Evolutionary conservation across 306 rosid genomes (phyloP), one percentile per base, ranked within the genome.

Genomic region (Prunus mongolica): DNA sequence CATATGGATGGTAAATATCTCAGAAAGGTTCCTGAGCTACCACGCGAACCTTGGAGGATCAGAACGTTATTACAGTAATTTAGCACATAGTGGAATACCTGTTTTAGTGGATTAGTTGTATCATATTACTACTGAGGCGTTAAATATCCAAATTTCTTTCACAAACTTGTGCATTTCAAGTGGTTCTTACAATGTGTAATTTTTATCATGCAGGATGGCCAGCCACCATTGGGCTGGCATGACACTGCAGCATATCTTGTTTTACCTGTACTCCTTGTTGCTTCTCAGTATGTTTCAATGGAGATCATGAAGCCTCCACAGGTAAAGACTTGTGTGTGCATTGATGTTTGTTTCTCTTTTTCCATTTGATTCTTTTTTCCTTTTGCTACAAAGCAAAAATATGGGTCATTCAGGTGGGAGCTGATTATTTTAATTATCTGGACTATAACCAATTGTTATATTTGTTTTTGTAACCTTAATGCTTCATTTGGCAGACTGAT

Each of bases 291-390:
- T 25, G 85, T 96, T 69, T 96, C 99, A 15, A 96, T 92, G 99
- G 99, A 96, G 87, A 73, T 96, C 73, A 96, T 96, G 99, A 92
- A 96, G 88, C 99, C 98, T 41, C 98, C 97, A 63, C 90, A 96
- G 97, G 98, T 96, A 78, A 84, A 80, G 22, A 51, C 65, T 50
- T 65, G 64, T 66, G 47, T 56, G 47, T 67, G 79, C 41, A 15
- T 51, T 49, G 66, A 64, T 22, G 18, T 69, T 65, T 30, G 61
- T 45, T 56, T 71, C 64, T 81, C 73, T 68, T 7, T 82, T 83
- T 68, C 30, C 22, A 30, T 8, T 57, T 54, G 22, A 15, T 45
- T 68, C 50, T 72, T 62, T 67, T 66, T 68, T 55, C 52, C 65
- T 72, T 67, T 9, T 75, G 28, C 77, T 25, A 44, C 16, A 1